Base-by-base conservation (phyloP, 1,284 basidiomycete species). In the Heliocybe sulcata region DNA sequence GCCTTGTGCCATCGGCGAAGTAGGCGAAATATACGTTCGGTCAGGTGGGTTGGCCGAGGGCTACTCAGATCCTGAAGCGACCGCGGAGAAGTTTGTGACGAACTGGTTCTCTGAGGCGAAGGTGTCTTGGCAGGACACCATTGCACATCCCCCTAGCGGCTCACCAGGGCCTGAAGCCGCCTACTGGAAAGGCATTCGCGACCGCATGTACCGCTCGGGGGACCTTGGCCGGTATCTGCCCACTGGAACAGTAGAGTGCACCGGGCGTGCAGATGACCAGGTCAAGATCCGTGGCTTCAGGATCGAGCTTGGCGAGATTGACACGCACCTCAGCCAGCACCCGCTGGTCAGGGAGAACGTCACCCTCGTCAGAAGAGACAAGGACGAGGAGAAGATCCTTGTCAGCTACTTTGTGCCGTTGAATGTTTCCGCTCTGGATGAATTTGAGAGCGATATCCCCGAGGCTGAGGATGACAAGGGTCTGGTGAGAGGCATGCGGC, bases 241-340 rank as follows among this genome's bases (percentile, higher is more conserved):
- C 1, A 85, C 93, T 67, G 97, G 97, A 2, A 86, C 83, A 38
- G 97, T 99, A 16, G 97, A 99, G 69, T 99, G 97, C 71, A 96
- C 93, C 0, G 97, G 97, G 10, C 86, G 97, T 51, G 95, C 95
- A 3, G 97, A 99, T 68, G 97, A 99, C 68, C 97, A 99, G 70
- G 93, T 99, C 74, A 99, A 99, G 77, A 99, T 99, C 69, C 92
- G 97, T 58, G 97, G 97, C 6, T 99, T 99, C 86, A 82, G 97
- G 33, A 99, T 99, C 67, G 97, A 99, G 72, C 81, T 99, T 4
- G 96, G 96, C 19, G 97, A 99, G 73, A 98, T 99, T 62, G 97
- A 99, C 69, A 98, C 93, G 0, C 88, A 98, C 72, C 83, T 99
- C 38, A 93, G 90, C 63, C 87, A 94, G 64, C 96, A 99, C 69